Evolutionary conservation across 805 yeast genomes (phyloP).

Genomic region (Saturnispora hagleri): DNA sequence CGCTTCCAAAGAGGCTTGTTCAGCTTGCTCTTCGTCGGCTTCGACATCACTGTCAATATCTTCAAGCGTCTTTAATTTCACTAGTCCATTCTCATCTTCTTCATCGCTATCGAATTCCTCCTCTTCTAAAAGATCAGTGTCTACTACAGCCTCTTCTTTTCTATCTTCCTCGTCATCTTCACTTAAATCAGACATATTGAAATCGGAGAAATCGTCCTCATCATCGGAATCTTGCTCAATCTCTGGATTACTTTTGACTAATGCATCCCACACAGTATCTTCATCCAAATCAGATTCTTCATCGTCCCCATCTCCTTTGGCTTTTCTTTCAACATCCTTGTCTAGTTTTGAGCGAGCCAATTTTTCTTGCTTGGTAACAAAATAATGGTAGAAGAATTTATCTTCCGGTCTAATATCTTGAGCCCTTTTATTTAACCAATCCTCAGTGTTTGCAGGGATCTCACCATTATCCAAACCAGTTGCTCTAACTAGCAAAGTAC

Average conservation of each 20-base stretch:
- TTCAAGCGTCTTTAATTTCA: slow-evolving; percentile 14
- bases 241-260: slow-evolving; percentile 49
- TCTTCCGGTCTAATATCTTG: slow-evolving; percentile 78
- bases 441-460: slow-evolving; percentile 72
- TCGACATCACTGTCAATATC: slow-evolving; percentile 22
- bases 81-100: slow-evolving; percentile 24
- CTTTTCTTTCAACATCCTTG: slow-evolving; percentile 36
- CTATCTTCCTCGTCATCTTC: slow-evolving; percentile 28
- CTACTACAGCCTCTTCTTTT: slow-evolving; percentile 24
- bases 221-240: slow-evolving; percentile 39
- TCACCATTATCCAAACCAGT: slow-evolving; percentile 29
- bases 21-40: slow-evolving; percentile 15
- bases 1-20: slow-evolving; percentile 14
- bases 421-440: slow-evolving; percentile 65
- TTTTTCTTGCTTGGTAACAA: slow-evolving; percentile 49
- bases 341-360: slow-evolving; percentile 30
- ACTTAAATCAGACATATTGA: slow-evolving; percentile 30
- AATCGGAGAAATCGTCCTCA: slow-evolving; percentile 31
- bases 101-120: slow-evolving; percentile 27
- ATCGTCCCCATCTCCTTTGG: slow-evolving; percentile 32
- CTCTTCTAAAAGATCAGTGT: slow-evolving; percentile 22
- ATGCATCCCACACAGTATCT: slow-evolving; percentile 51
- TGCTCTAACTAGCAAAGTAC: slow-evolving; percentile 58
- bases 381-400: slow-evolving; percentile 78
- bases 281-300: slow-evolving; percentile 42